Evolutionary conservation across 495 filamentous ascomycete species (phyloP), one percentile per base, ranked within the genome.

Genomic region (Podospora tetraspora): DNA sequence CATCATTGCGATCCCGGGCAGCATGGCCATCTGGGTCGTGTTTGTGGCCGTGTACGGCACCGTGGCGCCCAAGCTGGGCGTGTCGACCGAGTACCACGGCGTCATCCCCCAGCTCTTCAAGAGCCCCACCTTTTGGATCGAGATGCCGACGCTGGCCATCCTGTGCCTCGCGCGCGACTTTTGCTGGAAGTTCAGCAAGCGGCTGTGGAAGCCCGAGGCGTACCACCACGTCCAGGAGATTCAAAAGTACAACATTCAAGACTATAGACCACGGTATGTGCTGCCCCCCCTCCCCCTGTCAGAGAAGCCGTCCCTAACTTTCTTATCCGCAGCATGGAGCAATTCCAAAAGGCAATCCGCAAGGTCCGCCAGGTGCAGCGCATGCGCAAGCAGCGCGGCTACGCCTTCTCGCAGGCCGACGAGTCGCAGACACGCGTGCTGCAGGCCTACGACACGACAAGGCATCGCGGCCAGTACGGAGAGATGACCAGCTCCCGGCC

Each of bases 181-280:
- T 77, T 87, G 91, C 21, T 87, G 78, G 88, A 91, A 91, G 76
- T 94, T 92, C 74, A 89, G 88, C 69, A 97, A 96, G 82, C 89
- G 96, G 56, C 96, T 99, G 91, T 97, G 97, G 81, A 89, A 87
- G 68, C 96, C 96, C 56, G 91, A 97, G 81, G 87, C 92, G 34
- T 99, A 99, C 74, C 96, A 99, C 73, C 96, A 99, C 78, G 92
- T 99, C 59, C 96, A 99, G 81, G 96, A 99, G 80, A 99, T 99
- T 71, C 96, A 99, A 79, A 99, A 99, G 79, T 99, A 97, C 82
- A 99, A 99, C 74, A 96, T 99, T 64, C 96, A 98, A 79, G 96
- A 99, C 81, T 99, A 99, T 78, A 86, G 96, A 69, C 95, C 95
- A 57, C 84, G 94, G 86, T 91, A 86, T 60, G 77, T 71, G 67